Evolutionary conservation across 1,139 yeast genomes (phyloP).

Genomic region (Yamadazyma siamensis): DNA sequence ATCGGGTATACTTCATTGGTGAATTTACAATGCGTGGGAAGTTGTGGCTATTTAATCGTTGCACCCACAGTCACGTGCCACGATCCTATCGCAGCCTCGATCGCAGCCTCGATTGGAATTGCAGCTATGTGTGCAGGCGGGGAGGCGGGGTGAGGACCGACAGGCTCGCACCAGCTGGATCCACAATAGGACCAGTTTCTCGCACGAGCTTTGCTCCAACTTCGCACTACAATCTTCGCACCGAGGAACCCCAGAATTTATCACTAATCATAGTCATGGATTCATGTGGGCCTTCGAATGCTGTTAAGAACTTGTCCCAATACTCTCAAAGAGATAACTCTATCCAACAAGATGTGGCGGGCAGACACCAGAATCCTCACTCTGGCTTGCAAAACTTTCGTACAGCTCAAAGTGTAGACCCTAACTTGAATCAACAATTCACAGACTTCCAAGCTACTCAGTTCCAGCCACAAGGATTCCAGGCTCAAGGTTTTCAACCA

Average conservation of each 20-base stretch:
- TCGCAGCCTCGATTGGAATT: too few relatives aligned
- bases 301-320: constrained; percentile 29
- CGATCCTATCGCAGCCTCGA: too few relatives aligned
- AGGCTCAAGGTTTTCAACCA: neutral
- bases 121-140: too few relatives aligned
- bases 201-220: too few relatives aligned
- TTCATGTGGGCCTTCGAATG: constrained; percentile 39
- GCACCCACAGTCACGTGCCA: too few relatives aligned
- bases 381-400: constrained; percentile 13
- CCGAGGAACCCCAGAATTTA: constrained; percentile 3
- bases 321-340: constrained; percentile 33
- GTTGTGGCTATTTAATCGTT: too few relatives aligned
- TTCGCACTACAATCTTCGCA: too few relatives aligned
- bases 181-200: too few relatives aligned
- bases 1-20: constrained; percentile 5
- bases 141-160: too few relatives aligned
- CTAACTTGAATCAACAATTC: constrained; percentile 32
- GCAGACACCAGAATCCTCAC: constrained; percentile 8
- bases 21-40: too few relatives aligned
- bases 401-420: constrained; percentile 17
- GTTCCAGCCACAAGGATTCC: neutral
- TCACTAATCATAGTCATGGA: constrained; percentile 21
- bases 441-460: constrained; percentile 19
- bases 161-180: too few relatives aligned
- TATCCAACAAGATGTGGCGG: constrained; percentile 25